Evolutionary conservation across 768 basidiomycete species (phyloP).

Genomic region (Tylopilus rubrobrunneus): DNA sequence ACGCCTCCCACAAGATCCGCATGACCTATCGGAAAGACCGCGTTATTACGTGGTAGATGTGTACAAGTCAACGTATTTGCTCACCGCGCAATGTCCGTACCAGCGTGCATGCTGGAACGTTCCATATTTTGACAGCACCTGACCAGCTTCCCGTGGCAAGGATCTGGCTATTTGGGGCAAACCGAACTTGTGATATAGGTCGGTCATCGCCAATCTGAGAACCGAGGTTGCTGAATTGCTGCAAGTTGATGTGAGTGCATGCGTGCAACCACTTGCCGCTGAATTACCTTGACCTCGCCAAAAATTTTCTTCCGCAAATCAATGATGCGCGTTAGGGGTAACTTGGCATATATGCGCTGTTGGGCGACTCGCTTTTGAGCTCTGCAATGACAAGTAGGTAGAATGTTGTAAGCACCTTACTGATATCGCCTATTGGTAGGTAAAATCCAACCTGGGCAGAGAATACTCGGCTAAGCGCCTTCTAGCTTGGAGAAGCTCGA

Average conservation of each 20-base stretch:
- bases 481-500: slow-evolving; percentile 83
- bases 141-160: slow-evolving; percentile 97
- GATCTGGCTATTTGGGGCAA: slow-evolving; percentile 85
- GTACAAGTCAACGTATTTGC: slow-evolving; percentile 8
- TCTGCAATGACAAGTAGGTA: slow-evolving; percentile 55
- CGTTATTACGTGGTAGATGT: slow-evolving; percentile 5
- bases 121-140: slow-evolving; percentile 92
- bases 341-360: slow-evolving; percentile 84
- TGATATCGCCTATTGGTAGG: slow-evolving; percentile 48
- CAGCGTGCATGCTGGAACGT: slow-evolving; percentile 84
- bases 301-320: slow-evolving; percentile 92
- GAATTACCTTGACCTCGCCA: slow-evolving; percentile 77
- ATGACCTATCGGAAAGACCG: slow-evolving; percentile 53
- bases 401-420: slow-evolving; percentile 74
- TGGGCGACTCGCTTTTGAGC: slow-evolving; percentile 92
- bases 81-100: slow-evolving; percentile 71
- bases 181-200: slow-evolving; percentile 90
- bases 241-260: neutral
- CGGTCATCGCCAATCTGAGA: slow-evolving; percentile 98
- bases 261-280: neutral
- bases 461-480: slow-evolving; percentile 90
- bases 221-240: slow-evolving; percentile 90
- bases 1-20: slow-evolving; percentile 90
- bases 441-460: slow-evolving; percentile 85
- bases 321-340: slow-evolving; percentile 85